phyloP scores from a whole-genome alignment of 2,329 filamentous ascomycete species.

The Exophiala dermatitidis region DNA sequence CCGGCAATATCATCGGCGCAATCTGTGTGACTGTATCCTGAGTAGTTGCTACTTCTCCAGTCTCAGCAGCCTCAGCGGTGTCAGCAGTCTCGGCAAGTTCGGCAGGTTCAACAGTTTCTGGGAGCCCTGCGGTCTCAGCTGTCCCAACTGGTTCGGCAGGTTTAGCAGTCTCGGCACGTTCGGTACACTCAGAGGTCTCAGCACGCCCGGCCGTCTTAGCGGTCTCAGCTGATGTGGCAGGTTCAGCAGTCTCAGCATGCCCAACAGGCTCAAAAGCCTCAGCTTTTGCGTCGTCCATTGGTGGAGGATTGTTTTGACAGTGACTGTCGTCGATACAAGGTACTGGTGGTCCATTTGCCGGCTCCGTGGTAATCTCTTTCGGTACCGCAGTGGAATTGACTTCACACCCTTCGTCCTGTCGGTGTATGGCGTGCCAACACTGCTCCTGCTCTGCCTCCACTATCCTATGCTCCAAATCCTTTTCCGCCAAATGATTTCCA shows the following conservation, averaged over 20 bases:
- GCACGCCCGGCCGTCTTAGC: no score
- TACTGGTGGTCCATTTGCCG: background rate
- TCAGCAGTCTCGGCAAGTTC: no score
- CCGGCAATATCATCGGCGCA: constrained; percentile 6
- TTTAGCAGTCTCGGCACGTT: no score
- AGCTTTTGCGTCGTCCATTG: background rate
- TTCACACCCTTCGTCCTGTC: background rate
- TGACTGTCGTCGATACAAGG: background rate
- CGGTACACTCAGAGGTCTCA: no score
- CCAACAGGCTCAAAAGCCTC: background rate
- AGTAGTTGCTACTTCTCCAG: background rate
- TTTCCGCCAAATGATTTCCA: background rate
- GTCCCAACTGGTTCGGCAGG: no score
- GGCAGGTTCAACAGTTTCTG: no score
- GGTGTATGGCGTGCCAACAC: background rate
- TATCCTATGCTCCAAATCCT: background rate
- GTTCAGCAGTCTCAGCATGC: no score
- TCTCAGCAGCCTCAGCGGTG: no score
- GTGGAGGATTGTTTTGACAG: background rate
- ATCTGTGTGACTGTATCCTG: constrained; percentile 1
- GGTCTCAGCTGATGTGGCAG: no score
- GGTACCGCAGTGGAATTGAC: background rate
- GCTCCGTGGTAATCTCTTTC: background rate
- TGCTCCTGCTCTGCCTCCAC: background rate
- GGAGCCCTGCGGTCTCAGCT: no score